Evolutionary conservation across 768 basidiomycete genomes (phyloP), one percentile per base, ranked within the genome.

Genomic region (Podaxis mareebaensis): DNA sequence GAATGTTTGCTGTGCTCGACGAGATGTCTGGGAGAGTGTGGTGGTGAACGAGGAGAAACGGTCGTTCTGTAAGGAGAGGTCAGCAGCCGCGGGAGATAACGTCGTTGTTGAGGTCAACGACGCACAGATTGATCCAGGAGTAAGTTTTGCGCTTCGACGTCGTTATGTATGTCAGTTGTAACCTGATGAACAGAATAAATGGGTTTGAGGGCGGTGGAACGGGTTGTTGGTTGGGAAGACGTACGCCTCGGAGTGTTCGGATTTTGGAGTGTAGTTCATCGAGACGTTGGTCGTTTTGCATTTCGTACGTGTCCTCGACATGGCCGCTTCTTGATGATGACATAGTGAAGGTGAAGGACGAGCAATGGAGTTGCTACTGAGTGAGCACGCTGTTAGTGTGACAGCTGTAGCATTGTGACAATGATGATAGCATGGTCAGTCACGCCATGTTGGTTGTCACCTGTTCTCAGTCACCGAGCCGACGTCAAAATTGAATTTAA

Each of bases 241-340:
- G 67, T 72, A 94, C 93, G n/a, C 90, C 89, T 65, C 92, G 86
- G 53, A 95, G 72, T 17, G 89, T 90, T 46, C 92, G 84, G 53
- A 94, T 85, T 73, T 95, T 95, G 20, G 91, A 86, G 73, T 95
- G 93, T 1, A 95, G 79, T 55, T 92, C 90, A 61, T 95, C 92
- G 11, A 95, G 81, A 30, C 86, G 81, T 69, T 92, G 87, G 79
- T 95, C 92, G 72, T 95, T 95, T 74, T 95, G 93, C 6, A 83
- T 71, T 73, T 95, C 93, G 68, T 94, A 93, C 0, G 88, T 90
- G 61, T 90, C 85, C 71, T 92, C 90, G 7, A 83, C 79, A 20
- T 73, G 76, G 53, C 70, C 69, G 7, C 73, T 73, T 68, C 80
- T 74, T 38, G 80, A 81, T 5, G 78, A 72, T 28, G 80, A 78